Conservation (phyloP, 140 eudicot species). For the Ambrosia hybrid region DNA sequence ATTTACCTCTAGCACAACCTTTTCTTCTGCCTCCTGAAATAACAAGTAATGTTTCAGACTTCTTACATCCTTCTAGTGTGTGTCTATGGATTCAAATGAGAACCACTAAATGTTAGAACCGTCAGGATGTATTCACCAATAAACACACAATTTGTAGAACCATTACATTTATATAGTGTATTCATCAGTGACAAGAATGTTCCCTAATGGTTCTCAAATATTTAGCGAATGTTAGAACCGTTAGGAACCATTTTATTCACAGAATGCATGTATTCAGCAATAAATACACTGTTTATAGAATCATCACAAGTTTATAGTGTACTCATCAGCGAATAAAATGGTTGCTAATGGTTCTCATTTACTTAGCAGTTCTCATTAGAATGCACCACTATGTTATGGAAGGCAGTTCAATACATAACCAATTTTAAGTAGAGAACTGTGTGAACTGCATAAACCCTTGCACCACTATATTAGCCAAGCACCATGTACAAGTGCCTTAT, state of each 20-base stretch:
- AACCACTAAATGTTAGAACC: background rate
- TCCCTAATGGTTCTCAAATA: background rate
- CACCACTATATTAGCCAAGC: no score
- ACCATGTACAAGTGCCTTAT: no score
- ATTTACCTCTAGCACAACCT: conserved; percentile 78
- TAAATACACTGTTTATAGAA: background rate
- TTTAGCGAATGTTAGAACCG: background rate
- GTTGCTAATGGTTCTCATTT: background rate
- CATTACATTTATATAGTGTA: no score
- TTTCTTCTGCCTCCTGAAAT: conserved; percentile 62
- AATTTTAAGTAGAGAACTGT: no score
- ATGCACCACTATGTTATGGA: no score
- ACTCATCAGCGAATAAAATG: no score
- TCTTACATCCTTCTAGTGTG: background rate
- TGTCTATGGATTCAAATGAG: background rate
- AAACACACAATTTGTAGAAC: background rate
- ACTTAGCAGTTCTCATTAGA: background rate
- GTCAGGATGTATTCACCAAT: background rate
- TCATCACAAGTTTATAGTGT: no score
- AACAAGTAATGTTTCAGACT: conserved; percentile 11
- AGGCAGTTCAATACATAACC: no score
- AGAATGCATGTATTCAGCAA: background rate
- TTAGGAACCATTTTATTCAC: background rate
- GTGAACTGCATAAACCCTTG: no score
- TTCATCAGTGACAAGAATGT: no score